Conservation (phyloP, 768 basidiomycete genomes). For the Calocybe indica region DNA sequence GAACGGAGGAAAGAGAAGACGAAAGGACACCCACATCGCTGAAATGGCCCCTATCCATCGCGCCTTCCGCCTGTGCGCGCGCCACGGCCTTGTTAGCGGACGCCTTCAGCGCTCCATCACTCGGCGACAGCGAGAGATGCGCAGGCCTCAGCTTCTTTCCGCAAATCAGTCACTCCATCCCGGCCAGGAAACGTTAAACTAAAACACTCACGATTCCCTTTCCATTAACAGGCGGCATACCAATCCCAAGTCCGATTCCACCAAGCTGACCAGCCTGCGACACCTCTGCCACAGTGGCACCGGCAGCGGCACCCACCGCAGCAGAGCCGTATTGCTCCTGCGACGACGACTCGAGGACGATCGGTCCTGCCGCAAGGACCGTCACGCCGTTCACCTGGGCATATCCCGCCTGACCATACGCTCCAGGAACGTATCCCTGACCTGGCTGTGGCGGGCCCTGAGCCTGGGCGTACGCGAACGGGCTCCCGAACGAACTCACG, state of each 20-base stretch:
- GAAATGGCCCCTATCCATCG: constrained; percentile 46
- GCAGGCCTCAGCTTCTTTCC: constrained; percentile 39
- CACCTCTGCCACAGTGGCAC: too few species aligned
- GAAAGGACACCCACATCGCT: constrained; percentile 55
- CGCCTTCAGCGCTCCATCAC: constrained; percentile 49
- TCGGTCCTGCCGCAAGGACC: too few species aligned
- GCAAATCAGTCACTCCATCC: not conserved
- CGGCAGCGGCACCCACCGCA: too few species aligned
- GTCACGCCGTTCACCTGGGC: too few species aligned
- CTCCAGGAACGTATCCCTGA: too few species aligned
- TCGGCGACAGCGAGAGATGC: constrained; percentile 52
- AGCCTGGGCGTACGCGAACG: too few species aligned
- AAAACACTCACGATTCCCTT: constrained; percentile 14
- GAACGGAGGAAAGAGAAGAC: constrained; percentile 1
- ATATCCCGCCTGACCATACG: too few species aligned
- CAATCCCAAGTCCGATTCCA: not conserved
- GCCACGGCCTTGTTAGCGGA: constrained; percentile 28
- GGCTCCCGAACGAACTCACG: too few species aligned
- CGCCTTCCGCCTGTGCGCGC: constrained; percentile 31
- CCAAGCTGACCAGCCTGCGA: too few species aligned
- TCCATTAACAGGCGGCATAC: constrained; percentile 8
- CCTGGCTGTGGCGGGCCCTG: too few species aligned
- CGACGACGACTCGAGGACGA: too few species aligned
- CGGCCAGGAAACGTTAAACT: not conserved
- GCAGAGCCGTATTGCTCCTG: too few species aligned